Percentiles rank a stretch among this genome's conserved stretches.
phyloP scores from a whole-genome alignment of 1,284 basidiomycete species.

The Rhodotorula sp. region DNA sequence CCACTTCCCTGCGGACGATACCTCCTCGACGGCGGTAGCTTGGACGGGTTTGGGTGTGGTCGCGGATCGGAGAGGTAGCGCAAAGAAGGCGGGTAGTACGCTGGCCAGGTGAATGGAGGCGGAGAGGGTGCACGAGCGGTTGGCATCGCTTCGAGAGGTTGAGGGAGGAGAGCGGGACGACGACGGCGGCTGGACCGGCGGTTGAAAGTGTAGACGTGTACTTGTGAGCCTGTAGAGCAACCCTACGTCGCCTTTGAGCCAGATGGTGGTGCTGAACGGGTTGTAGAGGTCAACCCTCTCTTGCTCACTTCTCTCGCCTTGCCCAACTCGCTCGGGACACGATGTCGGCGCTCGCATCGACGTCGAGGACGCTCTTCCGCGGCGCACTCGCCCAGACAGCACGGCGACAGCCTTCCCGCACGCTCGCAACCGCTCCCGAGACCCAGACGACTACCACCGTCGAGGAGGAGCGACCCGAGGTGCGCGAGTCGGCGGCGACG shows the following conservation, averaged over 20 bases:
- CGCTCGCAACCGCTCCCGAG: too few species aligned
- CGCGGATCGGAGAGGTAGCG: slow-evolving; percentile 12
- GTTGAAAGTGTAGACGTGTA: too few species aligned
- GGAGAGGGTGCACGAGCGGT: neutral
- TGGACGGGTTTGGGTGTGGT: neutral
- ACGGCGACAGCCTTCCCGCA: too few species aligned
- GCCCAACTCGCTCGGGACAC: neutral
- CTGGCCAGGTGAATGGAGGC: neutral
- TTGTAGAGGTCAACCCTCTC: too few species aligned
- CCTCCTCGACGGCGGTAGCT: slow-evolving; percentile 13
- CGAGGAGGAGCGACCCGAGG: too few species aligned
- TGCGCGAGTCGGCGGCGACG: neutral
- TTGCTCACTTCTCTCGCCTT: neutral
- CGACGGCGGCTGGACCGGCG: too few species aligned
- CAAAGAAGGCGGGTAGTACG: slow-evolving; percentile 18
- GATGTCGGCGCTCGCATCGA: neutral
- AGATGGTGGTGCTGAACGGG: too few species aligned
- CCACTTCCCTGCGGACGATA: neutral
- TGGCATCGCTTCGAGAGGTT: neutral
- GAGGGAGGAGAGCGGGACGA: neutral
- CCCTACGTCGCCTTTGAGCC: too few species aligned
- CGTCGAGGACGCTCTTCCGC: neutral
- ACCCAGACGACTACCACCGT: too few species aligned
- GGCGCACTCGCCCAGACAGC: neutral
- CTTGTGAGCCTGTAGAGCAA: too few species aligned